Conservation (phyloP, 345 rosid genomes). For the Theobroma cacao region DNA sequence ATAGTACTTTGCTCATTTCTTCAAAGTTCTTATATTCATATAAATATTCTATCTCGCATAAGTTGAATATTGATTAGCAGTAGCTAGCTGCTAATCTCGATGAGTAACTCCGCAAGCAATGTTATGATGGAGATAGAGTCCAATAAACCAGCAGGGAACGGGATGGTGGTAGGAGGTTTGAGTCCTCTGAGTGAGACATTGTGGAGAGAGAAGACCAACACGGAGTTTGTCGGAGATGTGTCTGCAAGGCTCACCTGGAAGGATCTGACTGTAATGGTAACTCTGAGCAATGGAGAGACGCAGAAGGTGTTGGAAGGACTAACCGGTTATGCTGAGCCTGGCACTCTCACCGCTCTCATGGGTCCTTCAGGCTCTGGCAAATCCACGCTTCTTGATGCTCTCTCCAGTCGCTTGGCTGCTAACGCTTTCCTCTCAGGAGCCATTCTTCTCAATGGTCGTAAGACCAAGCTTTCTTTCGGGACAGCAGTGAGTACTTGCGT, state of each 20-base stretch:
- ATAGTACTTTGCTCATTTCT: no score
- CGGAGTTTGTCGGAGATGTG: conserved; percentile 70
- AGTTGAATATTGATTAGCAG: no score
- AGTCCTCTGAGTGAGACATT: conserved; percentile 80
- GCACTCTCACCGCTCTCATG: conserved; percentile 79
- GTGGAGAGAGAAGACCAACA: conserved; percentile 62
- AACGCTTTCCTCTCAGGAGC: conserved; percentile 88
- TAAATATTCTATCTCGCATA: no score
- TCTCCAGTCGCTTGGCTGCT: conserved; percentile 83
- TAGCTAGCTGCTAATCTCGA: no score
- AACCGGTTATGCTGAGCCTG: conserved; percentile 91
- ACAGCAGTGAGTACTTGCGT: conserved; percentile 62
- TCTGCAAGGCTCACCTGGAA: conserved; percentile 90
- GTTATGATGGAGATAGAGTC: conserved; percentile 70
- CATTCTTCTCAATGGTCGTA: conserved; percentile 82
- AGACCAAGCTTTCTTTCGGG: conserved; percentile 93
- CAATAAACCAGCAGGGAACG: conserved; percentile 42
- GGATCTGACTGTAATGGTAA: conserved; percentile 85
- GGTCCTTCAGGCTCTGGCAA: conserved; percentile 98
- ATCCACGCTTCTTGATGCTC: conserved; percentile 90
- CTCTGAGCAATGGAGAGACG: conserved; percentile 61
- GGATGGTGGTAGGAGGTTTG: conserved; percentile 48
- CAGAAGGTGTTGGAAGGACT: conserved; percentile 81
- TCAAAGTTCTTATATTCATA: no score
- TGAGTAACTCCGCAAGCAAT: conserved; percentile 17